These are phyloP conservation scores for Tolypocladium tundrense DNA, from an alignment of 2,329 filamentous ascomycete genomes.

Conservation along the genomic window DNA sequence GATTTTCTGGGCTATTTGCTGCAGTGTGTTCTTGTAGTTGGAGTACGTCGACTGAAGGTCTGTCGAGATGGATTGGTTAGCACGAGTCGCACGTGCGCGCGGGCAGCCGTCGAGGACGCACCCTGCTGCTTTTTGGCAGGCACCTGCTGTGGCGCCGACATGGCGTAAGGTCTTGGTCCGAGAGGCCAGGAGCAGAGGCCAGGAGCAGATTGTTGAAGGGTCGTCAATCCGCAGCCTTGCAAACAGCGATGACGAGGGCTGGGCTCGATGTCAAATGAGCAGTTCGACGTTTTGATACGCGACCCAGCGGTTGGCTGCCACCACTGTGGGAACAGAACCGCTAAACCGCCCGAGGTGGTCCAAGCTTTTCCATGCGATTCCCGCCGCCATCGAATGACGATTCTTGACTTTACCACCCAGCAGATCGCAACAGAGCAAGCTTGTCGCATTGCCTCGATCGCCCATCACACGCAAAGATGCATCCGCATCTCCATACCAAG, in stretches of 20 bases:
- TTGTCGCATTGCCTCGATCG: background rate
- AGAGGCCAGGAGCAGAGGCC: background rate
- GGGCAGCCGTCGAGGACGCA: conserved; percentile 16
- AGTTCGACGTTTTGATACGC: background rate
- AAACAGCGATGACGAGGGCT: background rate
- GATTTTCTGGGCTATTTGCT: conserved; percentile 91
- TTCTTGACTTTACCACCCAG: background rate
- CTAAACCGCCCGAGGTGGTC: conserved; percentile 11
- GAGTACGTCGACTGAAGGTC: conserved; percentile 73
- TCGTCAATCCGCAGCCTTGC: background rate
- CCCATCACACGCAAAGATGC: conserved; percentile 50
- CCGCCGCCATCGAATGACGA: background rate
- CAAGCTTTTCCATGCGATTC: conserved; percentile 15
- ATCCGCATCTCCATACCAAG: conserved; percentile 93
- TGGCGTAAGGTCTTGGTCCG: conserved; percentile 12
- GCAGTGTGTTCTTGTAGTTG: conserved; percentile 68
- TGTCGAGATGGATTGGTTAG: conserved; percentile 22
- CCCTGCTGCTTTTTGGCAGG: conserved; percentile 67
- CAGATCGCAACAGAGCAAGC: background rate
- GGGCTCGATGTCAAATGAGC: background rate
- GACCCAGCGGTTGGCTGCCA: background rate
- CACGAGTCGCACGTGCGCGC: conserved; percentile 2
- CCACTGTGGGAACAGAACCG: conserved; percentile 1
- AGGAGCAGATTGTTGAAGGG: background rate
- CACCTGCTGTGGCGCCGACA: conserved; percentile 37